phyloP scores from a whole-genome alignment of 257 asterid species.

The Orobanche coerulescens region DNA sequence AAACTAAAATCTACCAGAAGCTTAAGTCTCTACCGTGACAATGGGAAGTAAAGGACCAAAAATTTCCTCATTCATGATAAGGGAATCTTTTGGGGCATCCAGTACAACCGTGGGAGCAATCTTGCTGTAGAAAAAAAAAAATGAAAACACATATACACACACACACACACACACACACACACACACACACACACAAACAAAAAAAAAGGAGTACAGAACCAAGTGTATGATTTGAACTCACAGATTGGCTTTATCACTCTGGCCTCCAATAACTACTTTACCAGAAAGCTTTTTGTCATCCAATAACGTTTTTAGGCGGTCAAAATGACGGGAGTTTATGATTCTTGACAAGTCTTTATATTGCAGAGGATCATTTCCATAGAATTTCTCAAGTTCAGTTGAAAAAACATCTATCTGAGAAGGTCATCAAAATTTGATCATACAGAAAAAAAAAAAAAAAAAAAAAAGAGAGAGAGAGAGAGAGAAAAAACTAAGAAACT shows the following conservation, averaged over 20 bases:
- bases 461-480: too few species aligned
- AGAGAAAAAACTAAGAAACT: too few species aligned
- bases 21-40: slow-evolving; percentile 34
- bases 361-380: slow-evolving; percentile 66
- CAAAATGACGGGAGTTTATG: slow-evolving; percentile 58
- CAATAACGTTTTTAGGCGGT: slow-evolving; percentile 49
- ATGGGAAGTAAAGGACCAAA: slow-evolving; percentile 80
- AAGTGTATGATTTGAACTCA: slow-evolving; percentile 42
- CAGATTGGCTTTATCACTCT: slow-evolving; percentile 54
- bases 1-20: background rate
- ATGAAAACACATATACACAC: background rate
- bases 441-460: too few species aligned
- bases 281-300: slow-evolving; percentile 69
- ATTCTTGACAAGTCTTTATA: slow-evolving; percentile 72
- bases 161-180: too few species aligned
- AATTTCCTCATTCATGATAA: slow-evolving; percentile 66
- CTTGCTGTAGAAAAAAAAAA: slow-evolving; percentile 36
- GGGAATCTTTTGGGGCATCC: slow-evolving; percentile 57
- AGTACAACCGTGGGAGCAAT: slow-evolving; percentile 60
- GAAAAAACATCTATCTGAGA: slow-evolving; percentile 61
- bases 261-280: slow-evolving; percentile 82
- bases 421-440: too few species aligned
- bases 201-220: too few species aligned
- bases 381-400: slow-evolving; percentile 63
- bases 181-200: too few species aligned